phyloP scores from a whole-genome alignment of 73 alveolate genomes.

The Blepharisma stoltei region DNA sequence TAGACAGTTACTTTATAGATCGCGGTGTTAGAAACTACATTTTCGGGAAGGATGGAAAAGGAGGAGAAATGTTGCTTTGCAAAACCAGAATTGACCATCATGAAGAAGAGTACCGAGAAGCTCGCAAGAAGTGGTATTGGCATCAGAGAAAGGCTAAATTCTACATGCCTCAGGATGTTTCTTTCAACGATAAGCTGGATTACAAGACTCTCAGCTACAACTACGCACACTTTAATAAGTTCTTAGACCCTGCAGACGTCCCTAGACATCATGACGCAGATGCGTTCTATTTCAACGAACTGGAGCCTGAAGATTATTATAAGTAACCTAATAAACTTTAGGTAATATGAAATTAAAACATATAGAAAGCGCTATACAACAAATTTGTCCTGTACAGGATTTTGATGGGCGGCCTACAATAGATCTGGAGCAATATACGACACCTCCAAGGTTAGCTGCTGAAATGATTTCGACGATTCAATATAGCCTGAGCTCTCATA shows the following conservation, averaged over 20 bases:
- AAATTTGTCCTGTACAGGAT: conserved; percentile 3
- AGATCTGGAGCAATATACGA: conserved; percentile 26
- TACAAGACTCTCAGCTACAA: conserved; percentile 8
- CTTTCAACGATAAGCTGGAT: conserved; percentile 17
- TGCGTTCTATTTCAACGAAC: neutral
- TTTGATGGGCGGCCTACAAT: neutral
- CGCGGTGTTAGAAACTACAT: neutral
- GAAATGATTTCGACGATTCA: neutral
- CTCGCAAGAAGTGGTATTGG: neutral
- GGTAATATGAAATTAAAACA: conserved; percentile 19
- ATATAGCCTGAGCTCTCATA: too few relatives aligned
- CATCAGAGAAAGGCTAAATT: conserved; percentile 8
- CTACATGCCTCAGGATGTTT: neutral
- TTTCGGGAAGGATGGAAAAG: neutral
- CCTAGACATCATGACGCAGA: neutral
- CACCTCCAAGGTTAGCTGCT: conserved; percentile 28
- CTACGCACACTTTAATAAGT: neutral
- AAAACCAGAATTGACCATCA: conserved; percentile 6
- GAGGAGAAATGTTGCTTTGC: conserved; percentile 6
- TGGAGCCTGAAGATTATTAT: neutral
- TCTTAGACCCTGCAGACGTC: conserved; percentile 2
- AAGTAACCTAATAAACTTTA: too few relatives aligned
- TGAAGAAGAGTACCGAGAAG: conserved; percentile 5
- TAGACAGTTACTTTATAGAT: neutral
- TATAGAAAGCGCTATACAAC: conserved; percentile 14